These are phyloP conservation scores for Zymoseptoria passerinii DNA, from an alignment of 2,329 filamentous ascomycete species.

Conservation along the genomic window DNA sequence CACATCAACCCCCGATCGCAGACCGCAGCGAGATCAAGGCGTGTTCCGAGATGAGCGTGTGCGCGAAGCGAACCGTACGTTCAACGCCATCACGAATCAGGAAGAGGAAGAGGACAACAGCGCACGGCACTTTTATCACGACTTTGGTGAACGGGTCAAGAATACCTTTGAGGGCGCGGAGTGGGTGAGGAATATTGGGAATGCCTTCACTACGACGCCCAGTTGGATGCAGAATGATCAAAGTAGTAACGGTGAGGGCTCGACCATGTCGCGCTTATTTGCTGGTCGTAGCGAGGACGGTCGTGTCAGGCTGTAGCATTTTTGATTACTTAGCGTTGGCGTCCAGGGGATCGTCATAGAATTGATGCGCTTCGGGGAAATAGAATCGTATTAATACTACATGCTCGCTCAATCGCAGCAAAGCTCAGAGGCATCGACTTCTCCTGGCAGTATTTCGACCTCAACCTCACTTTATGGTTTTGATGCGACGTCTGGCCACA, in stretches of 20 bases:
- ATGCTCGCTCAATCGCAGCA: too few species aligned
- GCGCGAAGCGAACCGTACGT: constrained; percentile 23
- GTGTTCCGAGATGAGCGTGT: constrained; percentile 11
- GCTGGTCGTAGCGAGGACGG: constrained; percentile 27
- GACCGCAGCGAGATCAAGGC: constrained; percentile 3
- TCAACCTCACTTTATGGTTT: constrained; percentile 46
- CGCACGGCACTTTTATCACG: constrained; percentile 62
- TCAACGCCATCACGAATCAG: constrained; percentile 26
- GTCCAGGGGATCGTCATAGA: not conserved
- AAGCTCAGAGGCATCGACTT: not conserved
- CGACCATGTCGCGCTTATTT: constrained; percentile 27
- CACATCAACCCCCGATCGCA: constrained; percentile 1
- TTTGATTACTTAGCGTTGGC: constrained; percentile 5
- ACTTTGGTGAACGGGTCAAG: constrained; percentile 73
- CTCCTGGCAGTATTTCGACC: not conserved
- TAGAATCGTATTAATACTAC: too few species aligned
- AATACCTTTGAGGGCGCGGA: constrained; percentile 86
- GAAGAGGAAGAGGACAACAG: constrained; percentile 56
- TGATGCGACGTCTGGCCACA: constrained; percentile 64
- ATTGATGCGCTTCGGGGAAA: not conserved
- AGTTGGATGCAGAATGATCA: constrained; percentile 66
- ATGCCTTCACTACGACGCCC: constrained; percentile 61
- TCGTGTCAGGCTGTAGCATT: constrained; percentile 21
- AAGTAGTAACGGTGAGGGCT: constrained; percentile 14
- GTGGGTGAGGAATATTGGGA: constrained; percentile 60